phyloP scores from a whole-genome alignment of 2,329 filamentous ascomycete genomes.

The Mycocentrospora acerina region DNA sequence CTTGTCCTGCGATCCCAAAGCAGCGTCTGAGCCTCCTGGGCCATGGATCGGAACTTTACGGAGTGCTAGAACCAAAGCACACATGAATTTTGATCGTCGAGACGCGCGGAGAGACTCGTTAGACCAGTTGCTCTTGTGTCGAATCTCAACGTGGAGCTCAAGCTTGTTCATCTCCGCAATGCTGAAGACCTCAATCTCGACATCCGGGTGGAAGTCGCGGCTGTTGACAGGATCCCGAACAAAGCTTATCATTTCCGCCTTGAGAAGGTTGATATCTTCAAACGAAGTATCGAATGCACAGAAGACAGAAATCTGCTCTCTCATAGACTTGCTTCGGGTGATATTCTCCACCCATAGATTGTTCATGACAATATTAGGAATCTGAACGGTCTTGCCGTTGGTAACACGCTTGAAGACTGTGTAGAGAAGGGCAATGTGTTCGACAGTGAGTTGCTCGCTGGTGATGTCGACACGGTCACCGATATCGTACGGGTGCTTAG shows the following conservation, averaged over 20 bases:
- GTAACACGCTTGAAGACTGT: conserved; percentile 85
- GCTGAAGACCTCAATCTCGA: conserved; percentile 74
- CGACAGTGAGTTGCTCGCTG: conserved; percentile 72
- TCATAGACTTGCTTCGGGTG: conserved; percentile 87
- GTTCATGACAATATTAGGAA: conserved; percentile 91
- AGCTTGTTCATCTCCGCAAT: conserved; percentile 88
- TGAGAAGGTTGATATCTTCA: conserved; percentile 84
- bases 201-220: conserved; percentile 85
- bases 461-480: conserved; percentile 88
- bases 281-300: conserved; percentile 86
- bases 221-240: conserved; percentile 80
- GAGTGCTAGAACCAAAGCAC: conserved; percentile 80
- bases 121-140: conserved; percentile 70
- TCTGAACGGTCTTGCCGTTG: conserved; percentile 76
- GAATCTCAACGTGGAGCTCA: conserved; percentile 77
- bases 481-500: conserved; percentile 97
- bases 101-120: conserved; percentile 78
- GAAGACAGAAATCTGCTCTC: conserved; percentile 76
- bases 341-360: conserved; percentile 95
- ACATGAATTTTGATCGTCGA: conserved; percentile 94
- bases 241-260: conserved; percentile 81
- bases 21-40: conserved; percentile 70
- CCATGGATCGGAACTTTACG: conserved; percentile 83
- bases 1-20: conserved; percentile 65
- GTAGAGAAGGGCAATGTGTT: conserved; percentile 92